phyloP scores from a whole-genome alignment of 140 eudicot species.

The Bidens hawaiensis region DNA sequence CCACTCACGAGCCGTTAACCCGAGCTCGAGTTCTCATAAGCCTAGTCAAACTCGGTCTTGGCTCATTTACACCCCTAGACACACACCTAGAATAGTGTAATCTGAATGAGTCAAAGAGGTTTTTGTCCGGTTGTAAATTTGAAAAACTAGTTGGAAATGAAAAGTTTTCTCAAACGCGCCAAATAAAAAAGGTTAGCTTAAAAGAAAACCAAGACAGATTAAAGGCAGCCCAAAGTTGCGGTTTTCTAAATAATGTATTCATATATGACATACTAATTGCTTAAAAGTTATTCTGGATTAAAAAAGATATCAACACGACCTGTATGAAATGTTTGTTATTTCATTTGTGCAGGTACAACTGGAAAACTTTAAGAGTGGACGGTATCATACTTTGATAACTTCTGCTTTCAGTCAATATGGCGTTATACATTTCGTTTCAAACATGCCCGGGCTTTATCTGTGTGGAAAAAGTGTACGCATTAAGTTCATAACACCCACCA shows the following conservation, averaged over 20 bases:
- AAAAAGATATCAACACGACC: neutral
- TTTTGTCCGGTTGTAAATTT: too few species aligned
- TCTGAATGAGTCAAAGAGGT: too few species aligned
- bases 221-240: neutral
- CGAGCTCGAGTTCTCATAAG: too few species aligned
- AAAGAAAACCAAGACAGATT: neutral
- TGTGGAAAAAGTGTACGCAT: slow-evolving; percentile 64
- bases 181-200: neutral
- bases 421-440: slow-evolving; percentile 42
- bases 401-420: slow-evolving; percentile 69
- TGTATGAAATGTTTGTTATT: neutral
- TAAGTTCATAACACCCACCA: slow-evolving; percentile 51
- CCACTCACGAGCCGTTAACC: too few species aligned
- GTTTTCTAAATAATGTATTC: neutral
- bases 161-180: neutral
- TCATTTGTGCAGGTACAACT: slow-evolving; percentile 49
- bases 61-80: too few species aligned
- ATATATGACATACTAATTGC: neutral
- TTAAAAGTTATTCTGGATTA: neutral
- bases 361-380: slow-evolving; percentile 59
- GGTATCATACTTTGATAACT: slow-evolving; percentile 71
- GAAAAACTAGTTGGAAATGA: neutral
- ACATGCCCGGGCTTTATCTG: slow-evolving; percentile 75
- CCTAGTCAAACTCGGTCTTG: too few species aligned
- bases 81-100: too few species aligned